Conservation (phyloP, 2,329 filamentous ascomycete species). For the Rosellinia necatrix region DNA sequence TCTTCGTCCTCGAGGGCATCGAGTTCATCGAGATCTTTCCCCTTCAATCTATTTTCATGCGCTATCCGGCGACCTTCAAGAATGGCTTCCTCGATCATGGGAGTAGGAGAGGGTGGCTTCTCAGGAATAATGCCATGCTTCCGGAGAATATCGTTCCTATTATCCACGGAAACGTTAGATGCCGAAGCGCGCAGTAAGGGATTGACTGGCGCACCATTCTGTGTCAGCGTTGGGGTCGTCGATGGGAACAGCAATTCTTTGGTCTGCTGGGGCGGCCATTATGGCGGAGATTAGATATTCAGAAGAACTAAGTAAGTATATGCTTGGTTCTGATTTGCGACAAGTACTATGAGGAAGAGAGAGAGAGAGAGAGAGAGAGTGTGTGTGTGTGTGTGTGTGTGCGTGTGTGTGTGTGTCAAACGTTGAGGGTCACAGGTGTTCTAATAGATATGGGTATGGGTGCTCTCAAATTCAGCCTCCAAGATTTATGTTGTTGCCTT, state of each 20-base stretch:
- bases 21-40: constrained; percentile 92
- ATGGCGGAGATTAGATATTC: constrained; percentile 12
- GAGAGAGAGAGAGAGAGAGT: too few species aligned
- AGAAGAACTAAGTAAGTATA: too few species aligned
- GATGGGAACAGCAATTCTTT: constrained; percentile 78
- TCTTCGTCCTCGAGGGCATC: constrained; percentile 94
- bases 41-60: constrained; percentile 89
- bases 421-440: too few species aligned
- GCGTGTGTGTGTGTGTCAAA: too few species aligned
- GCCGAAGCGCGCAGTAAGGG: constrained; percentile 17
- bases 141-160: constrained; percentile 95
- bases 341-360: neutral
- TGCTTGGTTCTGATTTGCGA: neutral
- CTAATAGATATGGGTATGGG: too few species aligned
- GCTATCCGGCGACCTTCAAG: constrained; percentile 80
- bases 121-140: constrained; percentile 98
- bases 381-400: too few species aligned
- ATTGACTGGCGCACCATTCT: constrained; percentile 71
- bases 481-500: constrained; percentile 13
- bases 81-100: constrained; percentile 94
- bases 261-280: constrained; percentile 67
- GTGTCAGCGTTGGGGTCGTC: constrained; percentile 97
- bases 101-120: constrained; percentile 92
- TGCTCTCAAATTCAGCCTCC: neutral
- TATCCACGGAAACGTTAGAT: constrained; percentile 17